phyloP scores from a whole-genome alignment of 805 yeast genomes.

The Blastobotrys chiropterorum region DNA sequence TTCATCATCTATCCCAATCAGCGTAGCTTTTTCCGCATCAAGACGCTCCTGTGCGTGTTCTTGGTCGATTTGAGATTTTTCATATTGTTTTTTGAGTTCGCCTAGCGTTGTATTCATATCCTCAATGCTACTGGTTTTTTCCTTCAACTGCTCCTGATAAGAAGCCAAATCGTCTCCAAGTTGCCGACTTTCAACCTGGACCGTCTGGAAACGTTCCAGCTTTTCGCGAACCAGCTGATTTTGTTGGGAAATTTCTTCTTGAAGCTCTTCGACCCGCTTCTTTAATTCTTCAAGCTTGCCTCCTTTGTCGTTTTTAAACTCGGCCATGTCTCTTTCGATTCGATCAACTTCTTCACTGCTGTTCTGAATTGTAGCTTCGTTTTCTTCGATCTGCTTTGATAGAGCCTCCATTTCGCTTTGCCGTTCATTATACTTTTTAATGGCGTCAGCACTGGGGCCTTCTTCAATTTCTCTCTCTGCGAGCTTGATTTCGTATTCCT shows the following conservation, averaged over 20 bases:
- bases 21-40: conserved; percentile 50
- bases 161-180: conserved; percentile 47
- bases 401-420: conserved; percentile 42
- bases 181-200: conserved; percentile 69
- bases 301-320: conserved; percentile 73
- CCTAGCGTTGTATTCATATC: conserved; percentile 29
- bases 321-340: conserved; percentile 73
- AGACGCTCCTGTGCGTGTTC: conserved; percentile 24
- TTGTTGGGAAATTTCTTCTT: conserved; percentile 30
- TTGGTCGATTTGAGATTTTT: conserved; percentile 25
- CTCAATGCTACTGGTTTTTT: conserved; percentile 31
- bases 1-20: conserved; percentile 72
- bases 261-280: conserved; percentile 35
- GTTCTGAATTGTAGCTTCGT: conserved; percentile 29
- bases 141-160: conserved; percentile 38
- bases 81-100: conserved; percentile 29
- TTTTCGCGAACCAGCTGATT: conserved; percentile 40
- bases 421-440: conserved; percentile 32
- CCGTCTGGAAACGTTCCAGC: conserved; percentile 52
- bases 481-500: conserved; percentile 28
- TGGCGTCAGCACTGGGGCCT: conserved; percentile 24
- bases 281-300: conserved; percentile 59
- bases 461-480: conserved; percentile 22
- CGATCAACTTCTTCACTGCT: conserved; percentile 41
- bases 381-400: conserved; percentile 33